These are phyloP conservation scores for Coemansia sp. DNA, from an alignment of 192 early-diverging fungal species.

Conservation along the genomic window DNA sequence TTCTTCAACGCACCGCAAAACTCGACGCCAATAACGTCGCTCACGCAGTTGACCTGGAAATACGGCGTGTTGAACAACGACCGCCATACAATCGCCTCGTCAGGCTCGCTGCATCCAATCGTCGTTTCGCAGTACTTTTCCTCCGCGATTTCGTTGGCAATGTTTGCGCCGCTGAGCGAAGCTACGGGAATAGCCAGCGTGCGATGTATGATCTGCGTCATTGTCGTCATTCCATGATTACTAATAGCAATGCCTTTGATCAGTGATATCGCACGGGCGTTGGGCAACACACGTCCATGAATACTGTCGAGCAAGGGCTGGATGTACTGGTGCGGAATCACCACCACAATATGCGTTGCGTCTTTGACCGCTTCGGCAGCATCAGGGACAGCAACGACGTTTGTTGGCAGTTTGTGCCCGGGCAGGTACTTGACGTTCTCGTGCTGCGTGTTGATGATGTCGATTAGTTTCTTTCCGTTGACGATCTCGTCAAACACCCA, in stretches of 20 bases:
- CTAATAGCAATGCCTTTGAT: constrained; percentile 91
- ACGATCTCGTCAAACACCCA: constrained; percentile 96
- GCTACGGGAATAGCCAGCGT: constrained; percentile 74
- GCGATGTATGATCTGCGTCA: constrained; percentile 79
- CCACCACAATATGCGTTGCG: constrained; percentile 91
- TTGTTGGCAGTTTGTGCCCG: constrained; percentile 77
- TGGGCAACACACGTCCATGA: constrained; percentile 63
- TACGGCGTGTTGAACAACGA: constrained; percentile 84
- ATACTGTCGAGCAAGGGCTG: constrained; percentile 63
- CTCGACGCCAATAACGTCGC: constrained; percentile 91
- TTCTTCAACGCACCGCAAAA: constrained; percentile 98
- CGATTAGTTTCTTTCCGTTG: constrained; percentile 80
- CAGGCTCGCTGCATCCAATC: constrained; percentile 69
- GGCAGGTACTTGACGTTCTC: constrained; percentile 92
- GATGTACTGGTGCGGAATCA: constrained; percentile 95
- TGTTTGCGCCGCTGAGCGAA: constrained; percentile 95
- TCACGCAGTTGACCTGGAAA: constrained; percentile 82
- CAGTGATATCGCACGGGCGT: constrained; percentile 88
- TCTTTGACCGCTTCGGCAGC: constrained; percentile 71
- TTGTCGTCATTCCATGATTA: constrained; percentile 69
- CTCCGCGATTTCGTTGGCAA: constrained; percentile 91
- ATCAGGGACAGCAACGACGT: constrained; percentile 84
- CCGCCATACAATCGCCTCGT: constrained; percentile 77
- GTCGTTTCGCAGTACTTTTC: constrained; percentile 97
- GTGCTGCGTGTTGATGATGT: constrained; percentile 92